A percentile compares a stretch with the other conserved stretches of the same genome.
These are phyloP conservation scores for Lachnellula occidentalis DNA, from an alignment of 2,329 filamentous ascomycete species.

Conservation along the genomic window DNA sequence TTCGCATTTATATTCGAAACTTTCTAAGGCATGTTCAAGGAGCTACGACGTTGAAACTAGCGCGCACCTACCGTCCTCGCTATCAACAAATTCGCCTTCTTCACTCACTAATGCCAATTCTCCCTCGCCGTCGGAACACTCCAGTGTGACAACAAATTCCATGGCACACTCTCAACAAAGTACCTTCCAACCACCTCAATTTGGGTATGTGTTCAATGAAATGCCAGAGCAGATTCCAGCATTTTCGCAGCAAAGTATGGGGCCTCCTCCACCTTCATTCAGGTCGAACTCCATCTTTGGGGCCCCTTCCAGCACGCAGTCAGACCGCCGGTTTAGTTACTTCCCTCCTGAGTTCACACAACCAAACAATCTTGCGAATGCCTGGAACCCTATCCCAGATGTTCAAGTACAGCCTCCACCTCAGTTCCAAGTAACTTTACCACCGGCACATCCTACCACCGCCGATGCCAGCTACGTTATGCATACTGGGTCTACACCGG, in stretches of 20 bases:
- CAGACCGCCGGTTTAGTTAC: conserved; percentile 56
- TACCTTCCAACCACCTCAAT: conserved; percentile 41
- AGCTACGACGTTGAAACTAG: conserved; percentile 65
- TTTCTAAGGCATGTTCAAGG: conserved; percentile 79
- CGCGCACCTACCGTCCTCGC: conserved; percentile 42
- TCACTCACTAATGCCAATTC: conserved; percentile 41
- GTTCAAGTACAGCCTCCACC: conserved; percentile 5
- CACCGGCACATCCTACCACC: conserved; percentile 15
- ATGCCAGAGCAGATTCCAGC: conserved; percentile 40
- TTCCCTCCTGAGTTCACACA: conserved; percentile 51
- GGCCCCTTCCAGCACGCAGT: conserved; percentile 47
- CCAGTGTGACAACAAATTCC: conserved; percentile 33
- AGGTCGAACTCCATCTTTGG: conserved; percentile 63
- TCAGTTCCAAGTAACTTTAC: conserved; percentile 9
- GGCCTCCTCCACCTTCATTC: conserved; percentile 44
- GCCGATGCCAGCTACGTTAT: conserved; percentile 27
- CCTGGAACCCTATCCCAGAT: conserved; percentile 24
- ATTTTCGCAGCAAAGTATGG: conserved; percentile 21
- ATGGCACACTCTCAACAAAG: conserved; percentile 38
- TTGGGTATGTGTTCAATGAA: conserved; percentile 54
- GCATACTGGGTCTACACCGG: conserved; percentile 19
- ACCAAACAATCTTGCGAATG: conserved; percentile 23
- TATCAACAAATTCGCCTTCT: conserved; percentile 38
- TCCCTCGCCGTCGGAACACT: conserved; percentile 39
- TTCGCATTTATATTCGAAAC: conserved; percentile 77